Conservation (phyloP, 306 rosid species). For the Pterocarpus macrocarpus region DNA sequence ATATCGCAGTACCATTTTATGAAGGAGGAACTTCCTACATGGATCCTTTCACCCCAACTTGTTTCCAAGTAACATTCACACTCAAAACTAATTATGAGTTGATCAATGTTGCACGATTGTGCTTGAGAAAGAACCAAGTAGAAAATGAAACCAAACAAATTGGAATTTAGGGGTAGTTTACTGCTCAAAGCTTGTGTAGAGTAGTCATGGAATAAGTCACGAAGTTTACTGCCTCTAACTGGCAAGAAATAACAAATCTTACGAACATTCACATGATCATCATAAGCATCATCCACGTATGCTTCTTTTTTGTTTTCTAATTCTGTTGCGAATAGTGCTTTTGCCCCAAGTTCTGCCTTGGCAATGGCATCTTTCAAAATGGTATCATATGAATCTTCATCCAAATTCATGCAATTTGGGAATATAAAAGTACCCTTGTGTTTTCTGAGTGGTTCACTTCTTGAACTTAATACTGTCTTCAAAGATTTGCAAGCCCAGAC, state of each 20-base stretch:
- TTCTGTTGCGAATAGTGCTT: not conserved
- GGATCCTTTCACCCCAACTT: not conserved
- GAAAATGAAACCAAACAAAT: constrained; percentile 19
- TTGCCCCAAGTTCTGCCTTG: constrained; percentile 8
- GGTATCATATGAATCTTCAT: not conserved
- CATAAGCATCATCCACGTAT: not conserved
- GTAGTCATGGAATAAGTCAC: not conserved
- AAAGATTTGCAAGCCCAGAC: not conserved
- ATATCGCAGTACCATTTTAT: no score
- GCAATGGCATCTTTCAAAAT: not conserved
- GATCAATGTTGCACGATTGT: not conserved
- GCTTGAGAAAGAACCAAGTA: constrained; percentile 32
- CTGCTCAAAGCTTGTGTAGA: constrained; percentile 1
- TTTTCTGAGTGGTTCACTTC: not conserved
- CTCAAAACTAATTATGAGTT: not conserved
- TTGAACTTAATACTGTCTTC: not conserved
- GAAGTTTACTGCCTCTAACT: not conserved
- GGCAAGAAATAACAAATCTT: not conserved
- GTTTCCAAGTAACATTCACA: constrained; percentile 36
- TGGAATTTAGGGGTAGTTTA: not conserved
- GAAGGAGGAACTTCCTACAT: not conserved
- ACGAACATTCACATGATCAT: not conserved
- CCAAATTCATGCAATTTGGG: not conserved
- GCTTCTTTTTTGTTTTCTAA: not conserved
- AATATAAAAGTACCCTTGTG: not conserved